Conservation (phyloP, 768 basidiomycete genomes). For the Xanthoconium stramineum region DNA sequence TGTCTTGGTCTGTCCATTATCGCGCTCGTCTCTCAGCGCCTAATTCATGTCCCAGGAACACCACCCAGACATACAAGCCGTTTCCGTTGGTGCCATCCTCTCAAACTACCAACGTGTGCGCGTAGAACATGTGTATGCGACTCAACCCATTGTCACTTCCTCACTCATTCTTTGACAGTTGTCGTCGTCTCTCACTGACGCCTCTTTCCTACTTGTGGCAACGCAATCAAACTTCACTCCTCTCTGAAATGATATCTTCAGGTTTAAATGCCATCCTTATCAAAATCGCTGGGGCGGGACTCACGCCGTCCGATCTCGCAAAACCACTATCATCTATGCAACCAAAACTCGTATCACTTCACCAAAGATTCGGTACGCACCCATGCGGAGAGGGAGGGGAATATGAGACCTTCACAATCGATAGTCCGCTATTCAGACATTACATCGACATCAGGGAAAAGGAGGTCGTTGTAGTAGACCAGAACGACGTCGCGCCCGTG, state of each 20-base stretch:
- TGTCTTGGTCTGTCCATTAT: conserved; percentile 65
- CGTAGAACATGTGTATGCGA: conserved; percentile 91
- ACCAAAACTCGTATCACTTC: conserved; percentile 67
- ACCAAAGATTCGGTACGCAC: conserved; percentile 81
- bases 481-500: conserved; percentile 83
- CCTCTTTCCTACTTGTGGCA: conserved; percentile 94
- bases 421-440: conserved; percentile 84
- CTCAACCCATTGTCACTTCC: neutral
- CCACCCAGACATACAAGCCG: conserved; percentile 80
- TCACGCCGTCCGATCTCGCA: conserved; percentile 75
- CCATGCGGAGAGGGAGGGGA: conserved; percentile 98
- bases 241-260: conserved; percentile 80
- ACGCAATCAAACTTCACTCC: conserved; percentile 78
- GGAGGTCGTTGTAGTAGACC: conserved; percentile 73
- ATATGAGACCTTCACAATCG: conserved; percentile 91
- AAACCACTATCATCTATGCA: conserved; percentile 72
- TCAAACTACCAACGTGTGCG: conserved; percentile 97
- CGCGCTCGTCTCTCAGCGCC: neutral
- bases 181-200: conserved; percentile 73
- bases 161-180: conserved; percentile 43
- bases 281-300: conserved; percentile 94
- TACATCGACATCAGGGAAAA: conserved; percentile 65
- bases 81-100: conserved; percentile 94
- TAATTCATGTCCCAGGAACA: conserved; percentile 42
- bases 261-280: conserved; percentile 83